Conservation (phyloP, 2,329 filamentous ascomycete species). For the Fusarium devonianum region DNA sequence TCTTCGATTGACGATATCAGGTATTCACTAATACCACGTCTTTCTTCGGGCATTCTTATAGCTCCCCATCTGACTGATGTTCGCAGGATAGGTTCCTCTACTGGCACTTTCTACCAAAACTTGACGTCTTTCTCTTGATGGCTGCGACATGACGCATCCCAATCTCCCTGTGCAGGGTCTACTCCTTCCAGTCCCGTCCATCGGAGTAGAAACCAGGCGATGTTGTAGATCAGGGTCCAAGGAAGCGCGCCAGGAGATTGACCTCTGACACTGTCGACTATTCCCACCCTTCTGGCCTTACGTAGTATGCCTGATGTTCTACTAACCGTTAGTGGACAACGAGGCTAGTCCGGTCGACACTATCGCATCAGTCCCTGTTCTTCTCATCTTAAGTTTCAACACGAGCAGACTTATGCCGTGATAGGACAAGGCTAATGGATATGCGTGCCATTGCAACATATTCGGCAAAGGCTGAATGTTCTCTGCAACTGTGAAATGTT, state of each 20-base stretch:
- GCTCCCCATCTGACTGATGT: no score
- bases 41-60: no score
- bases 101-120: no score
- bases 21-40: no score
- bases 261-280: neutral
- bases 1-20: no score
- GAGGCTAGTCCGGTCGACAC: neutral
- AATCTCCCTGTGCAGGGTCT: slow-evolving; percentile 18
- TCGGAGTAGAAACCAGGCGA: slow-evolving; percentile 10
- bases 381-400: slow-evolving; percentile 1
- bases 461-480: neutral
- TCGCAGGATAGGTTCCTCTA: no score
- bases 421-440: neutral
- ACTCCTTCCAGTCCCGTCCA: neutral
- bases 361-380: neutral
- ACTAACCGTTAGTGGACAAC: no score
- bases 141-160: no score
- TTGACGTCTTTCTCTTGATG: no score
- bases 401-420: neutral
- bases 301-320: neutral
- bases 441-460: neutral
- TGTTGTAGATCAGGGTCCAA: slow-evolving; percentile 1
- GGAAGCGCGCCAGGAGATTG: neutral
- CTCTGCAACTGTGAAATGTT: no score
- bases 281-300: neutral